These are phyloP conservation scores for Cucurbita ficifolia DNA, from an alignment of 306 rosid genomes.

Conservation along the genomic window DNA sequence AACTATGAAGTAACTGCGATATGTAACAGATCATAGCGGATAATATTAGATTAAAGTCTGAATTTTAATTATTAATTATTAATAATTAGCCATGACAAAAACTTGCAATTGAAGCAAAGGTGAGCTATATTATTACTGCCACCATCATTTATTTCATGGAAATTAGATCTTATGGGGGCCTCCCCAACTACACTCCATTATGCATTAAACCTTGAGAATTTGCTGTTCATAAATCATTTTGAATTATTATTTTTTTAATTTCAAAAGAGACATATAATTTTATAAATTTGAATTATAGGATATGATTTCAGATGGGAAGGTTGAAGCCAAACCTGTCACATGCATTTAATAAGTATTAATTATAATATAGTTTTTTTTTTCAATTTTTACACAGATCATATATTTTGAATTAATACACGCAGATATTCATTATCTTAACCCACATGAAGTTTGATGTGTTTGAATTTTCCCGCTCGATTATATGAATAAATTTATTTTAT, in stretches of 20 bases:
- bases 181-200: not conserved
- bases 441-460: not conserved
- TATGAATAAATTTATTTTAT: not conserved
- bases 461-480: constrained; percentile 5
- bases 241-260: not conserved
- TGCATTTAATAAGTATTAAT: not conserved
- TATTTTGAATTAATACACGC: not conserved
- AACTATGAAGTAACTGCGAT: no score
- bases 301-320: not conserved
- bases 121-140: no score
- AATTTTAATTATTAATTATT: no score
- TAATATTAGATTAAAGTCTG: no score
- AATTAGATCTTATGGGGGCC: no score
- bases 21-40: no score
- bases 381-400: not conserved
- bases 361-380: not conserved
- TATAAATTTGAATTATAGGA: not conserved
- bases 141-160: no score
- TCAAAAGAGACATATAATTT: not conserved
- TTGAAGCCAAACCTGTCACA: not conserved
- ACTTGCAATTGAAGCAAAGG: no score
- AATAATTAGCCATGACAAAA: no score
- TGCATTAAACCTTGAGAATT: not conserved
- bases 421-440: not conserved
- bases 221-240: not conserved